Base-by-base conservation (phyloP, 2,329 filamentous ascomycete genomes). In the Fonsecaea pedrosoi region DNA sequence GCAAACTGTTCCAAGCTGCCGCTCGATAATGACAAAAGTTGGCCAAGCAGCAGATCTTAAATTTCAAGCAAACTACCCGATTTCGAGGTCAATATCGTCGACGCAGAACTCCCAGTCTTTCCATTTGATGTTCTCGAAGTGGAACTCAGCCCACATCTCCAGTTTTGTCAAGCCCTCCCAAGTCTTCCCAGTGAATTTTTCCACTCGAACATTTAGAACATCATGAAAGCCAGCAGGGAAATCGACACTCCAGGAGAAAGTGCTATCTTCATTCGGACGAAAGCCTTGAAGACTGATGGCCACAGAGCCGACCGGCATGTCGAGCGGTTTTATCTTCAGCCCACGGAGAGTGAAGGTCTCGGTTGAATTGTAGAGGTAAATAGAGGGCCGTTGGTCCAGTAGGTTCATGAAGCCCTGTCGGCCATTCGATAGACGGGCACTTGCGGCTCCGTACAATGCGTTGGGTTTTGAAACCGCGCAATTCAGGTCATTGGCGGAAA, bases 101-200 rank as follows among this genome's bases (percentile, higher is more conserved):
- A 74, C 53, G 42, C 74, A 75, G 64, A 74, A 73, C 59, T 75
- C 73, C 73, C 74, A 75, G 56, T 74, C 73, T 13, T 54, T 48
- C 56, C 74, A 62, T 21, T 13, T 38, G 21, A 66, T 35, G 3
- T 57, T 50, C 18, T 65, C 65, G 37, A 70, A 67, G 21, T 73
- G 71, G 64, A 72, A 75, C 45, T 72, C 70, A 12, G 72, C 74
- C 65, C 67, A 62, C 6, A 74, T 61, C 62, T 73, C 69, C 30
- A 74, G 58, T 21, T 61, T 68, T 25, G 56, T 35, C 8, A 75
- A 35, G 9, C 65, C 45, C 32, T 66, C 53, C 74, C 74, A 75
- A 18, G 37, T 50, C 38, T 54, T 13, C 35, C 60, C 57, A 18
- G 66, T 72, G 63, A 70, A 74, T 15, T 71, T 67, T 32, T 71